These are phyloP conservation scores for Urtica urens DNA, from an alignment of 306 rosid species.

Conservation along the genomic window DNA sequence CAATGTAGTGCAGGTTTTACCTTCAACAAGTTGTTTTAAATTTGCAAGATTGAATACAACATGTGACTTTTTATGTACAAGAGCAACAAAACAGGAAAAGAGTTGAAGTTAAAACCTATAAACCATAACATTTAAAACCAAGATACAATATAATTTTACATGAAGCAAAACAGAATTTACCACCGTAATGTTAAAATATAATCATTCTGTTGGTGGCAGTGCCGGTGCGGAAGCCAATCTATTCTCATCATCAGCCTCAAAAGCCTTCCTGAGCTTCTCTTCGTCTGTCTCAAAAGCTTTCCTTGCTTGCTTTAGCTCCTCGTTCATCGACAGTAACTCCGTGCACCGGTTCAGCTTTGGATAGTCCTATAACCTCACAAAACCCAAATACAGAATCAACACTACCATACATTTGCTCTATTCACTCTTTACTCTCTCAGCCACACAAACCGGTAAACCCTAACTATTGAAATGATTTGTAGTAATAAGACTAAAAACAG, in stretches of 20 bases:
- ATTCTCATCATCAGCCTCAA: constrained; percentile 54
- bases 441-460: background rate
- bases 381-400: background rate
- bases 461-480: background rate
- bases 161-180: too few relatives aligned
- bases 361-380: constrained; percentile 34
- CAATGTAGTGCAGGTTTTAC: too few relatives aligned
- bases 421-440: too few relatives aligned
- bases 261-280: constrained; percentile 71
- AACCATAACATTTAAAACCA: too few relatives aligned
- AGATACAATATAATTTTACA: too few relatives aligned
- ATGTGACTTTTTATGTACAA: too few relatives aligned
- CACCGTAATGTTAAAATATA: too few relatives aligned
- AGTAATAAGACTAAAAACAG: background rate
- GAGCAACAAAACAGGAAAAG: too few relatives aligned
- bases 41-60: too few relatives aligned
- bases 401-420: background rate
- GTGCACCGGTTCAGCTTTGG: constrained; percentile 74
- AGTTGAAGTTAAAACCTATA: too few relatives aligned
- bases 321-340: constrained; percentile 80
- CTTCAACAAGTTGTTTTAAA: too few relatives aligned
- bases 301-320: constrained; percentile 86
- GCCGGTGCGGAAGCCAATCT: constrained; percentile 19
- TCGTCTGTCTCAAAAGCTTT: constrained; percentile 82
- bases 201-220: constrained; percentile 18